Evolutionary conservation across 371 early-diverging fungal genomes (phyloP).

Genomic region (Mucor lusitanicus): DNA sequence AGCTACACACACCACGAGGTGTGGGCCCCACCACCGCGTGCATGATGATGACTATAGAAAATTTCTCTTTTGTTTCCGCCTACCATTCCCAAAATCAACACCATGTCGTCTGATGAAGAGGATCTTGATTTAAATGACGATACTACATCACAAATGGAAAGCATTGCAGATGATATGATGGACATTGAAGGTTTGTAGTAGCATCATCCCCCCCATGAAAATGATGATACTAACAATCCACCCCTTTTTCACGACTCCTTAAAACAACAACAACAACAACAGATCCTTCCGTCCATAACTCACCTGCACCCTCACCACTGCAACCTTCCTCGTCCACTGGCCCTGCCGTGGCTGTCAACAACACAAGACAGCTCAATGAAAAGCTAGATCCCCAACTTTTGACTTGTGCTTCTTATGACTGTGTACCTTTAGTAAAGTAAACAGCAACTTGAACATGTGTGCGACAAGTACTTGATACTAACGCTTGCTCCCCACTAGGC

Average conservation of each 20-base stretch:
- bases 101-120: conserved; percentile 55
- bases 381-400: conserved; percentile 38
- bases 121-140: conserved; percentile 46
- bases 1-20: neutral
- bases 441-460: neutral
- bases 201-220: neutral
- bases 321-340: neutral
- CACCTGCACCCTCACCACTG: conserved; percentile 21
- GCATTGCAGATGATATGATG: conserved; percentile 41
- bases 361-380: conserved; percentile 37
- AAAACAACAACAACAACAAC: neutral
- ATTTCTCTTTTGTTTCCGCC: neutral
- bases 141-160: conserved; percentile 35
- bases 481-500: conserved; percentile 56
- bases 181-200: conserved; percentile 38
- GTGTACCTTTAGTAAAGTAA: conserved; percentile 53
- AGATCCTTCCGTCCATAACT: conserved; percentile 19
- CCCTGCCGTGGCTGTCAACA: neutral
- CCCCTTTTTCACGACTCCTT: neutral
- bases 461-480: no score
- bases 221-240: neutral
- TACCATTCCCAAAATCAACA: neutral
- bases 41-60: neutral
- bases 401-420: conserved; percentile 56
- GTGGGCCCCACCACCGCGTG: neutral